Conservation (phyloP, 148 eudicot genomes). For the Arctostaphylos glauca region DNA sequence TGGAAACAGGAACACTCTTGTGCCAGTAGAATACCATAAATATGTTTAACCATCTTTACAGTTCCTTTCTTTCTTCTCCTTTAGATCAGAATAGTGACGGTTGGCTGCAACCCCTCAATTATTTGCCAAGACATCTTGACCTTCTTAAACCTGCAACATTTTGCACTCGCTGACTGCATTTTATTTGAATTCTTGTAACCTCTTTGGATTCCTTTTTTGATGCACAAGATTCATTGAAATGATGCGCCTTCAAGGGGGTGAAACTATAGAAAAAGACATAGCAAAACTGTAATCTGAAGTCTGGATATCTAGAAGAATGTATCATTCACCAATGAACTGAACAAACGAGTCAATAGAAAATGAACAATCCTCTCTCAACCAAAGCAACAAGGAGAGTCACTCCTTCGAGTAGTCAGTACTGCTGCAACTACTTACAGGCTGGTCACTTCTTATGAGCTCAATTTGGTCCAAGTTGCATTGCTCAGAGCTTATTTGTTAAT, state of each 20-base stretch:
- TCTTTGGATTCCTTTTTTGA: not conserved
- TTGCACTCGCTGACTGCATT: not conserved
- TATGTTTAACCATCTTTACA: not conserved
- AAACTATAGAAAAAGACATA: not conserved
- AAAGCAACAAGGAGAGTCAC: not conserved
- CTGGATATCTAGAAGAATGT: not conserved
- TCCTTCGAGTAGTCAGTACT: not conserved
- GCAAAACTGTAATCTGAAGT: not conserved
- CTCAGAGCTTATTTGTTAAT: slow-evolving; percentile 4
- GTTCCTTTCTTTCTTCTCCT: slow-evolving; percentile 3
- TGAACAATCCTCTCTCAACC: not conserved
- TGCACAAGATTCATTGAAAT: not conserved
- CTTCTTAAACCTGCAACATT: slow-evolving; percentile 1
- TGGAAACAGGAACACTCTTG: not conserved
- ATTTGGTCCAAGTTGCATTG: not conserved
- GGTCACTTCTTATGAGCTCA: not conserved
- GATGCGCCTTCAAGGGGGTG: not conserved
- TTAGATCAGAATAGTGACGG: not conserved
- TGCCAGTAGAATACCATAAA: not conserved
- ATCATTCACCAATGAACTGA: not conserved
- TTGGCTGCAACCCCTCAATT: not conserved
- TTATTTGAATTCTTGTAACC: not conserved
- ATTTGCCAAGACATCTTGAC: not conserved
- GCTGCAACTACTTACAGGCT: not conserved
- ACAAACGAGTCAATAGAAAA: not conserved